Evolutionary conservation across 257 asterid genomes (phyloP), one percentile per base, ranked within the genome.

Genomic region (Phtheirospermum japonicum): DNA sequence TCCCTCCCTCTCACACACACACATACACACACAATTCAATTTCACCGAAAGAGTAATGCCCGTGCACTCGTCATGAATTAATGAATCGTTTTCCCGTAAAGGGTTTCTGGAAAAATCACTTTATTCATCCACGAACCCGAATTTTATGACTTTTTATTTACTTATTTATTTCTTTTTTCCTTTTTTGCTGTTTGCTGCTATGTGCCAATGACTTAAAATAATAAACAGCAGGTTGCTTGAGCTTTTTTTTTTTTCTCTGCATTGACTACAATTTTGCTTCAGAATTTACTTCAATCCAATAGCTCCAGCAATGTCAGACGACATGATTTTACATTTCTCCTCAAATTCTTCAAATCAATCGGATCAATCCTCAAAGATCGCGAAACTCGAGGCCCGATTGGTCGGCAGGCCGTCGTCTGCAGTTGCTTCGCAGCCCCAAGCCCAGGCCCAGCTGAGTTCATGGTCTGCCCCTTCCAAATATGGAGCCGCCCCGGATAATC

Each of bases 341-440:
- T 91, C 99, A 67, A 93, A 87, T 76, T 93, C 97, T 32, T 93
- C 99, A 13, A 85, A 90, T 66, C 97, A 83, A 63, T 87, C 97
- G 8, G 95, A 89, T 71, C 96, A 93, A 55, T 82, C 92, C 37
- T 71, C 83, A 3, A 93, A 82, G 75, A 77, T 89, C n/a, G 97
- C 99, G 0, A 85, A 86, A 74, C 90, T 93, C 17, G 99, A 93
- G 82, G 97, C 97, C 0, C 73, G 97, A 66, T 74, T 93, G 88
- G 88, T 80, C 59, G 96, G 99, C 52, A 87, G 85, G 81, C 69
- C 81, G n/a, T 76, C 95, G 33, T 64, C 88, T 59, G 75, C 85
- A 8, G 81, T 71, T 40, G 55, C 74, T 17, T 0, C 83, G 2
- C 83, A 77, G 42, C 64, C 73, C 40, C 81, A 68, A 71, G 71